Percentiles rank a stretch among this genome's conserved stretches.
phyloP scores from a whole-genome alignment of 2,329 filamentous ascomycete genomes.

The Chalara sp. region DNA sequence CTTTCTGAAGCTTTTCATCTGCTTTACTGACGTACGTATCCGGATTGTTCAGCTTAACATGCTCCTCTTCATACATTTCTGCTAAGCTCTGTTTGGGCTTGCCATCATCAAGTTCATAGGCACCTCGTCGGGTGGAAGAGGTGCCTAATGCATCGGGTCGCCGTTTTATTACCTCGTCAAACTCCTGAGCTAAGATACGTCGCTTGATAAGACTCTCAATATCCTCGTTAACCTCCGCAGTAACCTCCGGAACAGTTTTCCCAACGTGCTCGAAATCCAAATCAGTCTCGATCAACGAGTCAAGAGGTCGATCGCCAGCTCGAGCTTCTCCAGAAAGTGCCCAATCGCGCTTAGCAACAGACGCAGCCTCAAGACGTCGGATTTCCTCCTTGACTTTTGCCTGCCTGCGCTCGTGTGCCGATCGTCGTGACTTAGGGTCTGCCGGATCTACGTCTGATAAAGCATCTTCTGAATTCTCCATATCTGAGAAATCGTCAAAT shows the following conservation, averaged over 20 bases:
- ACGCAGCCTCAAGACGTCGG: slow-evolving; percentile 79
- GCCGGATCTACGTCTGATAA: slow-evolving; percentile 61
- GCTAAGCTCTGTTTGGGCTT: slow-evolving; percentile 85
- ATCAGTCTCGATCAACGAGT: slow-evolving; percentile 90
- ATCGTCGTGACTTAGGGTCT: slow-evolving; percentile 67
- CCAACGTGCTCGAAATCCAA: slow-evolving; percentile 93
- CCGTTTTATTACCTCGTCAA: slow-evolving; percentile 83
- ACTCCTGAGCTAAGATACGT: slow-evolving; percentile 81
- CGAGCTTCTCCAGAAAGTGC: slow-evolving; percentile 81
- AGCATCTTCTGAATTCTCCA: slow-evolving; percentile 57
- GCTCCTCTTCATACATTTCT: slow-evolving; percentile 91
- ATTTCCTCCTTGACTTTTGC: slow-evolving; percentile 87
- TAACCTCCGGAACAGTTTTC: slow-evolving; percentile 92
- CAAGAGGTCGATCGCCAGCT: slow-evolving; percentile 74
- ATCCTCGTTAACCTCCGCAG: slow-evolving; percentile 79
- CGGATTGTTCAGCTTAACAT: slow-evolving; percentile 70
- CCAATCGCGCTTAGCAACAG: slow-evolving; percentile 88
- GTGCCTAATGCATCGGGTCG: slow-evolving; percentile 67
- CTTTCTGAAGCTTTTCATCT: slow-evolving; percentile 74
- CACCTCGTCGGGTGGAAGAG: slow-evolving; percentile 57
- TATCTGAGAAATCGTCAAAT: slow-evolving; percentile 71
- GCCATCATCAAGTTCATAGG: slow-evolving; percentile 70
- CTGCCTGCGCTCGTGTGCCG: slow-evolving; percentile 79
- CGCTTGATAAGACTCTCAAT: slow-evolving; percentile 94
- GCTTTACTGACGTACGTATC: slow-evolving; percentile 72